Conservation (phyloP, 2,329 filamentous ascomycete genomes). For the Cordyceps cicadae region DNA sequence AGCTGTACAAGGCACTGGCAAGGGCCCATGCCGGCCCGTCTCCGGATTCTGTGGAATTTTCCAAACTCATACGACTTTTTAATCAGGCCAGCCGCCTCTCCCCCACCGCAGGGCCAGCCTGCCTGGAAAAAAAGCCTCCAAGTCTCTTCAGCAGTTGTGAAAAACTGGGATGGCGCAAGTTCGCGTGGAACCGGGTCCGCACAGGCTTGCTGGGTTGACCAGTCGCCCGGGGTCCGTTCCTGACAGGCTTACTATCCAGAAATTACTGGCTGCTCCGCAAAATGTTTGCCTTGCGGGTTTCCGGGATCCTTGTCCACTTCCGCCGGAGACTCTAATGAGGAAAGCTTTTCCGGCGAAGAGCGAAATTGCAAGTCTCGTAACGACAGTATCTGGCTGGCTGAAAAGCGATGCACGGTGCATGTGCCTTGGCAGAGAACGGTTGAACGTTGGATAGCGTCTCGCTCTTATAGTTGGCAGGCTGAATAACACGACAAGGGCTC, state of each 20-base stretch:
- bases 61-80: conserved; percentile 7
- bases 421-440: not conserved
- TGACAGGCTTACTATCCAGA: not conserved
- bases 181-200: conserved; percentile 2
- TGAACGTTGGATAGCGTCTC: not conserved
- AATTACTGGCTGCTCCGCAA: not conserved
- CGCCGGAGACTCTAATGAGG: not conserved
- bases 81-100: not conserved
- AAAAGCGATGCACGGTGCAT: not conserved
- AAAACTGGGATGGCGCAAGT: conserved; percentile 3
- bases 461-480: not conserved
- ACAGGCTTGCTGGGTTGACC: not conserved
- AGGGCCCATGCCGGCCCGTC: not conserved
- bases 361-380: not conserved
- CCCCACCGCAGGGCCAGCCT: not conserved
- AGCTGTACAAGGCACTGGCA: not conserved
- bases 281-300: not conserved
- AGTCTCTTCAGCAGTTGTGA: not conserved
- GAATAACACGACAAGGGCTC: not conserved
- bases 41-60: not conserved
- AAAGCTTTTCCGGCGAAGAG: not conserved
- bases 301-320: not conserved
- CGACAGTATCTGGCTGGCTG: not conserved
- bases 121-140: not conserved
- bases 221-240: not conserved